Percentiles rank a stretch among this genome's conserved stretches.
These are phyloP conservation scores for Phaffomyces thermotolerans DNA, from an alignment of 805 yeast species.

Conservation along the genomic window DNA sequence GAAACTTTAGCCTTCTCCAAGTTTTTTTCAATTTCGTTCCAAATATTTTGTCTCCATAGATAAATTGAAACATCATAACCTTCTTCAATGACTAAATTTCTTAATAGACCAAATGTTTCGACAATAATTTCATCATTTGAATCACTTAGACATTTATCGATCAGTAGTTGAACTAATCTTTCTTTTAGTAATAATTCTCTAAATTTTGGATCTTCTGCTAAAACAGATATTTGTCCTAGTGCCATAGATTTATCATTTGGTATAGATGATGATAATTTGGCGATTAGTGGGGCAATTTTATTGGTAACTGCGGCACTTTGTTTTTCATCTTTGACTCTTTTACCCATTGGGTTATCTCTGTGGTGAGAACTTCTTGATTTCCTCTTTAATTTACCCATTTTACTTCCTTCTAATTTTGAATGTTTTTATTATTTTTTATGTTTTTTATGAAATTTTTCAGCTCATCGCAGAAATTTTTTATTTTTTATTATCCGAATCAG, in stretches of 20 bases:
- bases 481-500: background rate
- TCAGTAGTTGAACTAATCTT: conserved; percentile 52
- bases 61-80: conserved; percentile 75
- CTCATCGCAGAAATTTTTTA: conserved; percentile 4
- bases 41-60: conserved; percentile 72
- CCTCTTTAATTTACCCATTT: conserved; percentile 73
- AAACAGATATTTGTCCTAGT: conserved; percentile 58
- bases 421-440: background rate
- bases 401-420: background rate
- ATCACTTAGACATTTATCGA: conserved; percentile 63
- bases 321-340: conserved; percentile 26
- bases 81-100: conserved; percentile 78
- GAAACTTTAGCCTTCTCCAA: conserved; percentile 46
- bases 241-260: conserved; percentile 77
- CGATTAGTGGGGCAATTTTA: conserved; percentile 61
- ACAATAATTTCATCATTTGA: conserved; percentile 67
- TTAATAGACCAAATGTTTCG: conserved; percentile 72
- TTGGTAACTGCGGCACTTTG: conserved; percentile 44
- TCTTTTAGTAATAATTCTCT: conserved; percentile 64
- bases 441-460: conserved; percentile 1
- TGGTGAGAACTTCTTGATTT: conserved; percentile 44
- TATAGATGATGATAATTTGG: conserved; percentile 51
- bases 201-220: conserved; percentile 62
- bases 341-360: conserved; percentile 29
- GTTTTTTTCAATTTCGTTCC: conserved; percentile 51